Evolutionary conservation across 805 yeast genomes (phyloP), one percentile per base, ranked within the genome.

Genomic region (Tetrapisispora fleetii): DNA sequence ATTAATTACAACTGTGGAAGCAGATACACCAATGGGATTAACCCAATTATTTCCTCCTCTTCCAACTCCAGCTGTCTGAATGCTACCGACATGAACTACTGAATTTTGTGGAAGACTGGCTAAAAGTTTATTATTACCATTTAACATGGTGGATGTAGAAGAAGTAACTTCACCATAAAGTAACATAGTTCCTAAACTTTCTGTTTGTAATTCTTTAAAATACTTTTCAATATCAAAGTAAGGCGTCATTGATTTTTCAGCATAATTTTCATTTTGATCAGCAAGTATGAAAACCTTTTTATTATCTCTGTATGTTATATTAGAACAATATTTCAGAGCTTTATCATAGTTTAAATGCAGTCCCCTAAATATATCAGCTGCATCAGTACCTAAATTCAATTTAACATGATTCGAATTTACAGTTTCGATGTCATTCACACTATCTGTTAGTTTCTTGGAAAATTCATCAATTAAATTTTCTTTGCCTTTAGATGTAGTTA

Each of bases 31-130:
- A 22, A 77, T 74, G 3, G 99, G 99, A 55, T 87, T 90, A 22
- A 93, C 83, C 99, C 99, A 93, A 2, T 80, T 81, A 55, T 93
- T 93, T 1, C 93, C 95, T 16, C 97, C 95, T 49, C 99, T 78
- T 2, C 99, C 99, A 44, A 91, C 74, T 1, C 99, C 99, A 0
- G 88, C 77, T 1, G 87, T 82, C 64, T 93, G 99, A 3, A 84
- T 78, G 1, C 90, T 81, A 0, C 95, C 96, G 3, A 81, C 74
- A 48, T 60, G 64, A 8, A 65, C 50, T 40, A 55, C 48, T 0
- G 66, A 50, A 37, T 54, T 60, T 19, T 57, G 52, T 9, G 69
- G 69, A 11, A 82, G 64, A 1, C 80, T 71, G 8, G 73, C 67
- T 48, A 91, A 64, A 36, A 87, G 60, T 13, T 70, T 60, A 43